Conservation (phyloP, 2,329 filamentous ascomycete species). For the Didymella keratinophila region DNA sequence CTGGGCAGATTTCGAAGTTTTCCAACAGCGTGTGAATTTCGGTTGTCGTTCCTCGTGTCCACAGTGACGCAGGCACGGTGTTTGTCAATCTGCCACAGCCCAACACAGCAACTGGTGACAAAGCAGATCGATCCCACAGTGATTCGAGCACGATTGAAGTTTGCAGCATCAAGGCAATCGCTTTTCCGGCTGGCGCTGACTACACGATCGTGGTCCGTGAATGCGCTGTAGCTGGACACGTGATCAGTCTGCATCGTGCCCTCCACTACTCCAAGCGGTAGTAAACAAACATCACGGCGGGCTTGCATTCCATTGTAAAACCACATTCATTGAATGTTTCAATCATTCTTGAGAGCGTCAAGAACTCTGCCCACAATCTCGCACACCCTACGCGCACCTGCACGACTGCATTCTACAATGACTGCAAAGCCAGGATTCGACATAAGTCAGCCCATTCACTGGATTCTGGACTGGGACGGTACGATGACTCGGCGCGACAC, state of each 20-base stretch:
- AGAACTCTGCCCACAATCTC: background rate
- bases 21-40: background rate
- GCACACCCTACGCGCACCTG: background rate
- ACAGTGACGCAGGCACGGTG: background rate
- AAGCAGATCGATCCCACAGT: background rate
- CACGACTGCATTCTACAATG: slow-evolving; percentile 22
- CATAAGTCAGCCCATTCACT: slow-evolving; percentile 36
- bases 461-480: slow-evolving; percentile 59
- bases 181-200: background rate
- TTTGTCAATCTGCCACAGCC: background rate
- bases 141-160: background rate
- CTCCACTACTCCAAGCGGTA: background rate
- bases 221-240: background rate
- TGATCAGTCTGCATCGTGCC: background rate
- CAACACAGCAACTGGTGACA: background rate
- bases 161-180: background rate
- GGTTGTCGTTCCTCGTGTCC: background rate
- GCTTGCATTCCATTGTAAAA: background rate
- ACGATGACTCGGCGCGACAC: slow-evolving; percentile 57
- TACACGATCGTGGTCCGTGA: background rate
- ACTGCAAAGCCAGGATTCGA: slow-evolving; percentile 10
- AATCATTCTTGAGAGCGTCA: background rate
- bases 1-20: background rate
- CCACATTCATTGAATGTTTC: background rate
- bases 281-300: background rate